Percentiles rank a stretch among this genome's conserved stretches.
These are phyloP conservation scores for Leucosporidium creatinivorum DNA, from an alignment of 768 basidiomycete genomes.

Conservation along the genomic window DNA sequence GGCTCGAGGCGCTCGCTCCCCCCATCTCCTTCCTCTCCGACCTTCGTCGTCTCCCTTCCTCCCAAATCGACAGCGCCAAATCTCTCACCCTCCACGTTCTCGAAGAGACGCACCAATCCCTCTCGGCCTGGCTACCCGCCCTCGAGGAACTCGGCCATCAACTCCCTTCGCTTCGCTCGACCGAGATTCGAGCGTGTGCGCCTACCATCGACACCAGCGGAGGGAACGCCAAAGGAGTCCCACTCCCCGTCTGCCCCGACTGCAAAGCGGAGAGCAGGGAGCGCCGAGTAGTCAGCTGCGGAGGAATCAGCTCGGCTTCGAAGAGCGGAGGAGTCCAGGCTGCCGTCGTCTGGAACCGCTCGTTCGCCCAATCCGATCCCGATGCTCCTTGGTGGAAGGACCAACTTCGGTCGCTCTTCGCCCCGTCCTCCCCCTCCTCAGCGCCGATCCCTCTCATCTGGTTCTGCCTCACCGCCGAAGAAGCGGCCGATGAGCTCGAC, in stretches of 20 bases:
- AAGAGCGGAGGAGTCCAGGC: too few relatives aligned
- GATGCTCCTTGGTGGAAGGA: neutral
- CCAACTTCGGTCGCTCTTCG: neutral
- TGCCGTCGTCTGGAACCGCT: too few relatives aligned
- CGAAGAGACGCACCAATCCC: neutral
- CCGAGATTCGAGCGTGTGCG: neutral
- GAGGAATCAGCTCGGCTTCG: too few relatives aligned
- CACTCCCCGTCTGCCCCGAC: too few relatives aligned
- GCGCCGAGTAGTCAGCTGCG: too few relatives aligned
- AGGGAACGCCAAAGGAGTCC: neutral
- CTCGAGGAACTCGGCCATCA: neutral
- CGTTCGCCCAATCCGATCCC: too few relatives aligned
- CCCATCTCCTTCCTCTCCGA: constrained; percentile 15
- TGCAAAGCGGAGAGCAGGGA: too few relatives aligned
- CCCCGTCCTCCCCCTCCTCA: neutral
- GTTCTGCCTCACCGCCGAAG: neutral
- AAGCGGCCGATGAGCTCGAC: neutral
- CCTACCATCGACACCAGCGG: neutral
- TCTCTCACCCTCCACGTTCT: neutral
- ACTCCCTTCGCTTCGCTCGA: neutral
- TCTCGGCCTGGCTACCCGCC: neutral
- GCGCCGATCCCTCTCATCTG: neutral
- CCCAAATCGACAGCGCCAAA: too few relatives aligned
- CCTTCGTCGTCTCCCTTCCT: neutral
- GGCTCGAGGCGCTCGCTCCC: constrained; percentile 18